These are phyloP conservation scores for Hanseniaspora taiwanica DNA, from an alignment of 805 yeast species.

Conservation along the genomic window DNA sequence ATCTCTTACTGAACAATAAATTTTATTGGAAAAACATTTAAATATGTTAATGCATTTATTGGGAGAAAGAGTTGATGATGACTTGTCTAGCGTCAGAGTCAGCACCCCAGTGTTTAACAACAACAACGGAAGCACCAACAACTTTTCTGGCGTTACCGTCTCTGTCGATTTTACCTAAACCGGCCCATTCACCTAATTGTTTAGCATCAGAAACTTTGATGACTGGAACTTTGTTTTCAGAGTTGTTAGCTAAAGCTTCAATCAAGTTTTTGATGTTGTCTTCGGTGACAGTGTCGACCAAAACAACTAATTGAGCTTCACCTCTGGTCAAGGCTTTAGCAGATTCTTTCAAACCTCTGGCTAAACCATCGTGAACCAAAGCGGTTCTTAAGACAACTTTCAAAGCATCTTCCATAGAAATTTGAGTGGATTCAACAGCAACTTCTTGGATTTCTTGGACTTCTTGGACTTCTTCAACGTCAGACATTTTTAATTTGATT, in stretches of 20 bases:
- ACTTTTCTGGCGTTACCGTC: slow-evolving; percentile 99
- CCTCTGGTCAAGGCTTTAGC: slow-evolving; percentile 96
- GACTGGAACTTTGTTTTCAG: slow-evolving; percentile 91
- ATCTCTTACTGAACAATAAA: too few species aligned
- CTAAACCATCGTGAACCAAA: slow-evolving; percentile 97
- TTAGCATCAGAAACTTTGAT: slow-evolving; percentile 99
- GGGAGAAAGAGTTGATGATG: slow-evolving; percentile 60
- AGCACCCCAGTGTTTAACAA: slow-evolving; percentile 99
- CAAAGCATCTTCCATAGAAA: slow-evolving; percentile 96
- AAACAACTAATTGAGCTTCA: slow-evolving; percentile 95
- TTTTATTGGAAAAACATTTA: background rate
- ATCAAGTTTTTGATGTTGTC: slow-evolving; percentile 91
- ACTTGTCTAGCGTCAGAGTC: slow-evolving; percentile 95
- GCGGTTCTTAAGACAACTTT: slow-evolving; percentile 97
- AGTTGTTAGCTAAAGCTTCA: slow-evolving; percentile 98
- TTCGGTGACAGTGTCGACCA: slow-evolving; percentile 98
- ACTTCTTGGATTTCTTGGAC: slow-evolving; percentile 67
- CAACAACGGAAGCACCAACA: slow-evolving; percentile 99
- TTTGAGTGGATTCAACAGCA: slow-evolving; percentile 74
- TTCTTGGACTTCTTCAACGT: slow-evolving; percentile 78
- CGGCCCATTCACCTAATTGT: slow-evolving; percentile 99
- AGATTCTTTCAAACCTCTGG: slow-evolving; percentile 99
- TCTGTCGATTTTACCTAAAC: slow-evolving; percentile 98
- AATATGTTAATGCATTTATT: slow-evolving; percentile 31
- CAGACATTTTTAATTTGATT: slow-evolving; percentile 52